These are phyloP conservation scores for Tricholoma terreum DNA, from an alignment of 768 basidiomycete genomes.

Conservation along the genomic window DNA sequence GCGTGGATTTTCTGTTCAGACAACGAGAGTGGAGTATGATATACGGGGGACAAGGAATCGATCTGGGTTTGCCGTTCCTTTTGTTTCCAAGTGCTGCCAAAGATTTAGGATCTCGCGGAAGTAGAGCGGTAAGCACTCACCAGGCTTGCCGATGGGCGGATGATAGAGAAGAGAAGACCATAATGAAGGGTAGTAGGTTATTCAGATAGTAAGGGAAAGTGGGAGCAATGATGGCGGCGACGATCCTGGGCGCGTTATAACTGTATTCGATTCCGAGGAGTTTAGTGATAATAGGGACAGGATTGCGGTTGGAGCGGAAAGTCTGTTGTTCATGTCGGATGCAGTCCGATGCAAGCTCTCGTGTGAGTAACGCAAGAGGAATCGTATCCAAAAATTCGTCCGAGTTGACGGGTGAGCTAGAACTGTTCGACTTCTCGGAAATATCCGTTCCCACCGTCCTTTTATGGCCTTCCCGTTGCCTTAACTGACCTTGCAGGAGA, in stretches of 20 bases:
- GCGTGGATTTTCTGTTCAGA: slow-evolving; percentile 47
- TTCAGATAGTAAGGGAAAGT: neutral
- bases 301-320: slow-evolving; percentile 20
- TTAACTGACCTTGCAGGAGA: slow-evolving; percentile 9
- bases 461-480: slow-evolving; percentile 11
- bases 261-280: slow-evolving; percentile 16
- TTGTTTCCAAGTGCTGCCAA: slow-evolving; percentile 41
- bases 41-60: slow-evolving; percentile 36
- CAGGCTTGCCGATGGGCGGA: slow-evolving; percentile 33
- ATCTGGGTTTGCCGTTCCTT: slow-evolving; percentile 42
- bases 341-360: slow-evolving; percentile 10
- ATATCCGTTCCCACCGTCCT: slow-evolving; percentile 4
- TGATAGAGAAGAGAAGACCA: slow-evolving; percentile 2
- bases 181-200: slow-evolving; percentile 2
- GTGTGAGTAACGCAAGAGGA: slow-evolving; percentile 14
- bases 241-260: neutral
- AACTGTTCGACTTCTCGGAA: slow-evolving; percentile 18
- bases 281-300: slow-evolving; percentile 6
- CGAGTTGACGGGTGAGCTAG: slow-evolving; percentile 27
- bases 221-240: neutral
- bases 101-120: neutral
- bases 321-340: slow-evolving; percentile 14
- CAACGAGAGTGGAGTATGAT: slow-evolving; percentile 39
- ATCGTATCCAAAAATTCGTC: slow-evolving; percentile 7
- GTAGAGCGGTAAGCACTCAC: neutral